Percentiles rank a stretch among this genome's conserved stretches.
Conservation (phyloP, 108 stramenopile species). For the Nannochloropsis salina region DNA sequence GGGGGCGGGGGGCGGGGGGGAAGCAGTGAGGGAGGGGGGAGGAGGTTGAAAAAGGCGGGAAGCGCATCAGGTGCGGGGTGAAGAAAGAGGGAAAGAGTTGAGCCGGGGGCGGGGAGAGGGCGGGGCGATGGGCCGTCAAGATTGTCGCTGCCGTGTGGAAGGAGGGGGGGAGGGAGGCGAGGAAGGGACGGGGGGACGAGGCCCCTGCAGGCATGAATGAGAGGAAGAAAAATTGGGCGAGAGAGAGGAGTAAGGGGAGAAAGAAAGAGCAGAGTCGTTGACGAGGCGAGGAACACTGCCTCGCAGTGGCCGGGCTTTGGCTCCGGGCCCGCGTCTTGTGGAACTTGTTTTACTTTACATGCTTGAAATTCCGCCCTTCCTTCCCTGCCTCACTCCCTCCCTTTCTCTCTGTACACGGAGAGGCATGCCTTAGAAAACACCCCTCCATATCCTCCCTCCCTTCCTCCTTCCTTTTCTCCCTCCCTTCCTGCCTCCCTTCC, state of each 20-base stretch:
- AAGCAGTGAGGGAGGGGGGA: background rate
- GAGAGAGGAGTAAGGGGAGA: background rate
- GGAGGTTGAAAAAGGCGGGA: background rate
- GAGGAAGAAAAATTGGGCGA: background rate
- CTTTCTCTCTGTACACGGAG: background rate
- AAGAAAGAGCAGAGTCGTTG: background rate
- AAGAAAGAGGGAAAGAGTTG: background rate
- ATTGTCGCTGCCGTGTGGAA: background rate
- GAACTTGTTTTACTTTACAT: background rate
- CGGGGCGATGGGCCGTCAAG: too few species aligned
- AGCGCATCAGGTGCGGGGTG: background rate
- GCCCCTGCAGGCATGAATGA: too few species aligned
- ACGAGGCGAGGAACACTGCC: background rate
- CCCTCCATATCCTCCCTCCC: background rate
- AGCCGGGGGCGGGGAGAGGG: background rate
- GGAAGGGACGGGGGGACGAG: background rate
- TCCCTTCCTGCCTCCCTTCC: slow-evolving; percentile 13
- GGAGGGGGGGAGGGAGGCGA: background rate
- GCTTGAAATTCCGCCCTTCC: background rate
- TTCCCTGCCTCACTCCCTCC: background rate
- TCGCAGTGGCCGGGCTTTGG: too few species aligned
- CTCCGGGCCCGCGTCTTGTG: background rate
- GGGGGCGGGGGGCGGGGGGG: background rate
- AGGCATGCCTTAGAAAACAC: background rate
- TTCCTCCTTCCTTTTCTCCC: background rate